These are phyloP conservation scores for Globisporangium paroecandrum DNA, from an alignment of 352 stramenopile species.

Conservation along the genomic window DNA sequence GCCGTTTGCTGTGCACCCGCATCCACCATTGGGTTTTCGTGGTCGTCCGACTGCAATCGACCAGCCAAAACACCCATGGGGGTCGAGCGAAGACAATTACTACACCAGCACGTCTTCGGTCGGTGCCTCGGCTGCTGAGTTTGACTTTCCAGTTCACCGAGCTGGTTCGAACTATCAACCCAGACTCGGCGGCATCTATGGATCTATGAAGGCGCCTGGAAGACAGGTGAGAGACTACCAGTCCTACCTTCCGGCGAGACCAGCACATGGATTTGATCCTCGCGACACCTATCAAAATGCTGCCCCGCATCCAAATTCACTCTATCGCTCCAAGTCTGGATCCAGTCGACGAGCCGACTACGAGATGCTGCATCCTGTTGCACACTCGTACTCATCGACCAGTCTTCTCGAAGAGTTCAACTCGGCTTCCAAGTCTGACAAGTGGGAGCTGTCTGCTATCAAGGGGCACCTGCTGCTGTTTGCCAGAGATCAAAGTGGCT, in stretches of 20 bases:
- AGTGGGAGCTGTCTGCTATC: conserved; percentile 78
- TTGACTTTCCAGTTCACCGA: conserved; percentile 6
- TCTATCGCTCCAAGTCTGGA: conserved; percentile 33
- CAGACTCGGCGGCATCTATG: conserved; percentile 11
- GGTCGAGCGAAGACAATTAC: background rate
- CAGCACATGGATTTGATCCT: conserved; percentile 19
- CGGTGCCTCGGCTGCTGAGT: background rate
- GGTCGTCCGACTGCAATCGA: background rate
- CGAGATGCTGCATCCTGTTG: conserved; percentile 47
- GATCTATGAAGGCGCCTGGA: conserved; percentile 11
- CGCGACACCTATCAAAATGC: conserved; percentile 24
- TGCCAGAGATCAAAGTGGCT: conserved; percentile 81
- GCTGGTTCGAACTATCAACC: background rate
- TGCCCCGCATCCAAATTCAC: conserved; percentile 22
- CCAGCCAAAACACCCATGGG: conserved; percentile 13
- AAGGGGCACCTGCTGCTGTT: conserved; percentile 85
- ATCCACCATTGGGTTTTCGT: background rate
- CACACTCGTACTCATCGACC: conserved; percentile 65
- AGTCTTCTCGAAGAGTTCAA: conserved; percentile 84
- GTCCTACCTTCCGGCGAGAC: conserved; percentile 1
- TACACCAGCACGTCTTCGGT: conserved; percentile 1
- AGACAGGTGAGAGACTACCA: conserved; percentile 2
- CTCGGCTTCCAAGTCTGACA: conserved; percentile 58
- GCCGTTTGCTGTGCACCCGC: conserved; percentile 5
- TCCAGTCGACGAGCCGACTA: conserved; percentile 26